Evolutionary conservation across 257 asterid genomes (phyloP).

Genomic region (Mitragyna speciosa): DNA sequence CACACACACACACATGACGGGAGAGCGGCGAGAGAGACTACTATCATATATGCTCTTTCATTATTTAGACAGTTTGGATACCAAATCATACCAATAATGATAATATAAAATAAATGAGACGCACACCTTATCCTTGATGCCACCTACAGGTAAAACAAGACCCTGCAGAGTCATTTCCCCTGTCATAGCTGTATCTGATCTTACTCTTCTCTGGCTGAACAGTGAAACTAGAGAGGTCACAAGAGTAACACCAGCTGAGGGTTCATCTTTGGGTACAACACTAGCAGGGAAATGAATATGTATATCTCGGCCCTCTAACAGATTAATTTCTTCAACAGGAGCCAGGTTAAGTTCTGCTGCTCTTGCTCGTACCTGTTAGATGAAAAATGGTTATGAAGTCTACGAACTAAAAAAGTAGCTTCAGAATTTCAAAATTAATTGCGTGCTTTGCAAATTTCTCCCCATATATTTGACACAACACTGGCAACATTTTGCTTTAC

Average conservation of each 20-base stretch:
- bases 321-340: conserved; percentile 61
- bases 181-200: conserved; percentile 96
- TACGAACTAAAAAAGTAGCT: conserved; percentile 15
- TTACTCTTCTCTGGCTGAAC: conserved; percentile 82
- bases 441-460: not conserved
- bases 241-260: conserved; percentile 98
- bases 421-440: not conserved
- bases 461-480: not conserved
- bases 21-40: not conserved
- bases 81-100: not conserved
- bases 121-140: conserved; percentile 95
- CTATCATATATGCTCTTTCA: not conserved
- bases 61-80: not conserved
- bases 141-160: conserved; percentile 96
- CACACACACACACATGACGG: too few relatives aligned
- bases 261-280: conserved; percentile 98
- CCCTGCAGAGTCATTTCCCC: conserved; percentile 98
- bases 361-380: conserved; percentile 76
- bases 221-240: conserved; percentile 97
- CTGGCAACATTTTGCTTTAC: not conserved
- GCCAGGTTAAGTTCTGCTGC: conserved; percentile 87
- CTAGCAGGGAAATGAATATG: conserved; percentile 99
- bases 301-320: conserved; percentile 83
- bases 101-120: conserved; percentile 13
- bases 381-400: conserved; percentile 7